Evolutionary conservation across 176 grass and related monocot species (phyloP).

Genomic region (Secale cereale): DNA sequence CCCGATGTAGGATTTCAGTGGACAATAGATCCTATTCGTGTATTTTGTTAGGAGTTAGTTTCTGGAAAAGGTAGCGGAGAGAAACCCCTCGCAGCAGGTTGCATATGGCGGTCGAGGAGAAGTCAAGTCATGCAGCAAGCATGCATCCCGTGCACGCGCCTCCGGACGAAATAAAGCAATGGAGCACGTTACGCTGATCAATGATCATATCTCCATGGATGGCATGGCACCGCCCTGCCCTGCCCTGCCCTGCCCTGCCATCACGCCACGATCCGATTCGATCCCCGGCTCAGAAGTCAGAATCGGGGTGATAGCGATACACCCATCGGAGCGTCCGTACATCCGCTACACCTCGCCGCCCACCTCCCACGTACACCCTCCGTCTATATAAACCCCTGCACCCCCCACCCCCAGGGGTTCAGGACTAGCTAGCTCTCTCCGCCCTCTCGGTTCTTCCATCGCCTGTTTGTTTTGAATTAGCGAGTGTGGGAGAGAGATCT

Average conservation of each 20-base stretch:
- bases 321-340: neutral
- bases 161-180: constrained; percentile 1
- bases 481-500: neutral
- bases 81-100: neutral
- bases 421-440: neutral
- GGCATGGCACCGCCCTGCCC: neutral
- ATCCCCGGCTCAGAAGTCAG: neutral
- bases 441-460: neutral
- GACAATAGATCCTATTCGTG: no score
- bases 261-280: neutral
- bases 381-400: neutral
- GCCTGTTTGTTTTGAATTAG: neutral
- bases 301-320: neutral
- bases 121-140: neutral
- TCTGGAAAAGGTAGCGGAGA: no score
- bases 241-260: no score
- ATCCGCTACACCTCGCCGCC: no score
- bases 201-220: neutral
- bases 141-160: neutral
- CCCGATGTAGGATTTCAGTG: no score
- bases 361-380: neutral
- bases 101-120: neutral
- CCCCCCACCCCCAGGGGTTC: neutral
- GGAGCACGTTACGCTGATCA: neutral
- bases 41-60: no score